Evolutionary conservation across 352 stramenopile species (phyloP).

Genomic region (Pythium phragmiticola): DNA sequence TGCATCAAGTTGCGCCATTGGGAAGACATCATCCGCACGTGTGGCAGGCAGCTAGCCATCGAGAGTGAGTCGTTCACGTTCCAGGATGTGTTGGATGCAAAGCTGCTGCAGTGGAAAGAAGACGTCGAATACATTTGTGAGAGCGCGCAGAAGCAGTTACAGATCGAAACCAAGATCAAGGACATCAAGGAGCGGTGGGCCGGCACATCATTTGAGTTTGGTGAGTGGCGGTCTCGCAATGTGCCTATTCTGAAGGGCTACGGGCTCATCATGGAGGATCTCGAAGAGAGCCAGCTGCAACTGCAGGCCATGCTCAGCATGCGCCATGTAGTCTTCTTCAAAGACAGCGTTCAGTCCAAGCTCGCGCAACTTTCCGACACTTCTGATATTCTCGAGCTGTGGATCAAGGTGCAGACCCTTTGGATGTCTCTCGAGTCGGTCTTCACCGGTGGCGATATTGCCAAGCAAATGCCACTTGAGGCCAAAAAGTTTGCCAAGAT

Average conservation of each 20-base stretch:
- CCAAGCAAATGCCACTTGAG: slow-evolving; percentile 98
- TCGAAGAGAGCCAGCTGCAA: slow-evolving; percentile 98
- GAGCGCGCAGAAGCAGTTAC: slow-evolving; percentile 96
- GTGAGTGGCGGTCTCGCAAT: slow-evolving; percentile 92
- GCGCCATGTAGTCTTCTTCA: slow-evolving; percentile 96
- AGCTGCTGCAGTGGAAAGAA: slow-evolving; percentile 90
- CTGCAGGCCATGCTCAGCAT: slow-evolving; percentile 98
- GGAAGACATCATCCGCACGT: slow-evolving; percentile 96
- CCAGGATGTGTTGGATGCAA: slow-evolving; percentile 92
- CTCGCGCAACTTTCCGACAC: slow-evolving; percentile 95
- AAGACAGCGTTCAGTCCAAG: slow-evolving; percentile 92
- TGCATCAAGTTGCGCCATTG: slow-evolving; percentile 96
- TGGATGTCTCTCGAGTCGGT: slow-evolving; percentile 99
- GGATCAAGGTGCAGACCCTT: slow-evolving; percentile 98
- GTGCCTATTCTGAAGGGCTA: slow-evolving; percentile 96
- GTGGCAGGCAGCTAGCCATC: slow-evolving; percentile 91
- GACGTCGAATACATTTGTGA: slow-evolving; percentile 98
- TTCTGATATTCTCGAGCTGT: slow-evolving; percentile 96
- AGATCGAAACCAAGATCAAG: slow-evolving; percentile 94
- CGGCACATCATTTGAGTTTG: slow-evolving; percentile 94
- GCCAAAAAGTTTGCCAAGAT: slow-evolving; percentile 98
- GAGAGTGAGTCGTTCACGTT: slow-evolving; percentile 94
- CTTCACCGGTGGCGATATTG: slow-evolving; percentile 98
- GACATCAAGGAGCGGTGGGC: slow-evolving; percentile 95
- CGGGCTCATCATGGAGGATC: slow-evolving; percentile 94